phyloP scores from a whole-genome alignment of 129 eudicot genomes.

The Silybum marianum region DNA sequence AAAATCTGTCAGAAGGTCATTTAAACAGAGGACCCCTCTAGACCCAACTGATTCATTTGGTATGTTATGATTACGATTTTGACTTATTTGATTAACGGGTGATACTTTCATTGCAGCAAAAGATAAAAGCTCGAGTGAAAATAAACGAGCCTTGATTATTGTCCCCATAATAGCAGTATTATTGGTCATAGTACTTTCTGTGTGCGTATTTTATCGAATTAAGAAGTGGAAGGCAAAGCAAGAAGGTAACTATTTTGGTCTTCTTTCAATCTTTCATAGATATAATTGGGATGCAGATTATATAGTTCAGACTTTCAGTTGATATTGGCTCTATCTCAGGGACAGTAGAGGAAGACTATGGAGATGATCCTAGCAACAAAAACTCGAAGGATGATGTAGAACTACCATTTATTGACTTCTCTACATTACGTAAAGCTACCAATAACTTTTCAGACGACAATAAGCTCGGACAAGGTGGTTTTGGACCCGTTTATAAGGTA shows the following conservation, averaged over 20 bases:
- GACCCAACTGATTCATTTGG: neutral
- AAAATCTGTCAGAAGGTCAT: neutral
- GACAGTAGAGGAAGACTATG: constrained; percentile 11
- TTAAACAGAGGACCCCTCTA: neutral
- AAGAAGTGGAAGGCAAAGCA: neutral
- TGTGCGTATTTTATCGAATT: neutral
- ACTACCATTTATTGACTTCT: constrained; percentile 30
- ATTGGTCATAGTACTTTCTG: neutral
- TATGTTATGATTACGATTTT: neutral
- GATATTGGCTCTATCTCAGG: neutral
- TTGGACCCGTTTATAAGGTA: constrained; percentile 48
- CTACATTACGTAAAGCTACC: constrained; percentile 38
- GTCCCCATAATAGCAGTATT: neutral
- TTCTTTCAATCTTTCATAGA: neutral
- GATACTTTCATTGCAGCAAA: neutral
- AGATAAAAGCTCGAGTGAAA: neutral
- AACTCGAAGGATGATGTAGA: constrained; percentile 26
- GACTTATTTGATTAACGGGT: neutral
- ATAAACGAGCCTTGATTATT: neutral
- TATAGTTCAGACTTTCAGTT: neutral
- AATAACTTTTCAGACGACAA: constrained; percentile 35
- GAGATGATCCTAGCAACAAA: neutral
- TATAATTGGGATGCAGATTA: neutral
- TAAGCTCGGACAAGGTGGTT: constrained; percentile 55
- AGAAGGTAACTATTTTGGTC: constrained; percentile 3